Evolutionary conservation across 2,329 filamentous ascomycete genomes (phyloP), one percentile per base, ranked within the genome.

Genomic region (Shiraia sp.): DNA sequence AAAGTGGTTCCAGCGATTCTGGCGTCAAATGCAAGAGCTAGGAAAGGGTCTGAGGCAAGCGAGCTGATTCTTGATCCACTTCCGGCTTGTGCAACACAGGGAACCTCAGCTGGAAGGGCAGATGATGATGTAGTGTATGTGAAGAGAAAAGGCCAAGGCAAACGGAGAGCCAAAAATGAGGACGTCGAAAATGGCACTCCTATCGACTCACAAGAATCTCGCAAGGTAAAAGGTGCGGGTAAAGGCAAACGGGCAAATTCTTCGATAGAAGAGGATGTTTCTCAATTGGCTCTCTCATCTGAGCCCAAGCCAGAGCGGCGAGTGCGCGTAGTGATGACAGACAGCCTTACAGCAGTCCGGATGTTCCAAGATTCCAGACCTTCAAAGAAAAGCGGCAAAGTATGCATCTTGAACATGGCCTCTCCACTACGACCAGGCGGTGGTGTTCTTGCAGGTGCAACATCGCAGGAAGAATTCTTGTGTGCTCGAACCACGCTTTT

Each of bases 351-450:
- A 2, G 79, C 78, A 1, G 81, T 81, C 0, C 65, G 68, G 23
- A 51, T 60, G 27, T 13, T 13, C n/a, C 27, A 16, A 30, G 8
- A 22, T 26, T 5, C 16, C 10, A 34, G 51, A 24, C 14, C 36
- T 12, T 28, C 32, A 3, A 57, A 53, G 15, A 60, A 65, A 25
- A 32, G 61, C 9, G 51, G 57, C 1, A 75, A 75, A 26, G 72
- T 81, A 1, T 79, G 74, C 3, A 70, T 86, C 16, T 70, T 86
- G 3, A 85, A 83, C 61, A 85, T 85, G 81, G 81, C 81, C 0
- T 85, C 81, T 0, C 79, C 81, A 0, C 72, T 83, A 0, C 75
- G 75, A 0, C 79, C 82, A 0, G 83, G 83, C 10, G 82, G 82
- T 6, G 83, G 82, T 0, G 77, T 85, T 22, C 63, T 85, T 0